Percentiles rank a stretch among this genome's conserved stretches.
phyloP scores from a whole-genome alignment of 495 filamentous ascomycete genomes.

The Penicillium samsonianum region DNA sequence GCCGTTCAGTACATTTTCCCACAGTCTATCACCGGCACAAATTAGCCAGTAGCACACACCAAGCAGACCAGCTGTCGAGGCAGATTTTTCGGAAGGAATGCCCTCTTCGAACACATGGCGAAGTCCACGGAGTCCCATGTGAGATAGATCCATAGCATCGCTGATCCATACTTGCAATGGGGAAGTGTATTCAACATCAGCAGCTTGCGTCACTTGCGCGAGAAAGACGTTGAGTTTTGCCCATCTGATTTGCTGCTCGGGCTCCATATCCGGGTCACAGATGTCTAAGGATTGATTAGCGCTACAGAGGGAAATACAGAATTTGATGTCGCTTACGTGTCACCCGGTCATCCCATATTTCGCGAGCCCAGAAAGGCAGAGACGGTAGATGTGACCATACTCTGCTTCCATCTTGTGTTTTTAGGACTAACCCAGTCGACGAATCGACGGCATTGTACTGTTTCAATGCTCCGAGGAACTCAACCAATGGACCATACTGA shows the following conservation, averaged over 20 bases:
- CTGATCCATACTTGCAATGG: not conserved
- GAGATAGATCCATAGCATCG: slow-evolving; percentile 4
- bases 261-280: not conserved
- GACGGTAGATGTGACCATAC: slow-evolving; percentile 6
- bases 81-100: not conserved
- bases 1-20: slow-evolving; percentile 8
- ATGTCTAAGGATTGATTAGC: not conserved
- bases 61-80: slow-evolving; percentile 1
- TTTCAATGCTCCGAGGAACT: not conserved
- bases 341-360: not conserved
- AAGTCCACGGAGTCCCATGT: slow-evolving; percentile 1
- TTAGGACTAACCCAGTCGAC: not conserved
- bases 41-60: slow-evolving; percentile 7
- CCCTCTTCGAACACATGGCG: slow-evolving; percentile 2
- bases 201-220: slow-evolving; percentile 1
- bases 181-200: not conserved
- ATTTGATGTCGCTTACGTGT: not conserved
- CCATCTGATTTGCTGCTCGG: slow-evolving; percentile 7
- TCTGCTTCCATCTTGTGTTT: slow-evolving; percentile 2
- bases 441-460: slow-evolving; percentile 8
- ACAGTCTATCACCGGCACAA: slow-evolving; percentile 6
- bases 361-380: not conserved
- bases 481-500: not conserved
- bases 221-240: slow-evolving; percentile 3
- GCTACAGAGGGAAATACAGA: not conserved